Percentiles rank a stretch among this genome's conserved stretches.
Evolutionary conservation across 495 filamentous ascomycete genomes (phyloP).

Genomic region (Aspergillus heteromorphus): DNA sequence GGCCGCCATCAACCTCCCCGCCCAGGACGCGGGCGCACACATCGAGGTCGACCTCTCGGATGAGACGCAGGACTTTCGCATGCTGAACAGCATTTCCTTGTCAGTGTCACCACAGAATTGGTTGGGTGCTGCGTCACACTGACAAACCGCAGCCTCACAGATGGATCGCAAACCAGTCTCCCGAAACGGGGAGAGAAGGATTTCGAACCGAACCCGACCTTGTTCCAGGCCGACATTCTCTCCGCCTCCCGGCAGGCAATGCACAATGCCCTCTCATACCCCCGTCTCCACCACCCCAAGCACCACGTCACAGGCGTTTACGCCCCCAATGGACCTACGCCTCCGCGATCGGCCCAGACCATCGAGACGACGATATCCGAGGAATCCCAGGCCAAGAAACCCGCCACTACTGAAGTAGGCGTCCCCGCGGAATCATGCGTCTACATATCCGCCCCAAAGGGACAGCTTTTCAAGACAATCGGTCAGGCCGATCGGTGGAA

Average conservation of each 20-base stretch:
- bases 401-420: conserved; percentile 15
- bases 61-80: conserved; percentile 83
- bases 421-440: conserved; percentile 38
- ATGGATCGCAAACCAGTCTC: conserved; percentile 39
- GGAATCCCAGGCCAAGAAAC: conserved; percentile 17
- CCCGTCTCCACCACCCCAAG: conserved; percentile 58
- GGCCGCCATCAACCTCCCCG: conserved; percentile 30
- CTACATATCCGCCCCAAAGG: conserved; percentile 41
- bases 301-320: conserved; percentile 51
- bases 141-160: conserved; percentile 22
- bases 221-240: conserved; percentile 68
- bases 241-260: conserved; percentile 80
- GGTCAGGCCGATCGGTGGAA: conserved; percentile 53
- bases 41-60: conserved; percentile 66
- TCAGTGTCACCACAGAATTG: conserved; percentile 20
- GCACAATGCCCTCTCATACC: conserved; percentile 75
- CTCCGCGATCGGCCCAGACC: conserved; percentile 13
- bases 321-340: conserved; percentile 32
- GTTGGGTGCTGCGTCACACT: neutral
- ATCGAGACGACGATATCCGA: conserved; percentile 15
- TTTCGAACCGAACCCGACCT: conserved; percentile 88
- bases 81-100: conserved; percentile 57
- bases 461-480: conserved; percentile 51
- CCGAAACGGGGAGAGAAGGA: conserved; percentile 89
- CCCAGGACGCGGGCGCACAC: conserved; percentile 24